Base-by-base conservation (phyloP, 2,329 filamentous ascomycete genomes). In the Penicillium capsulatum region DNA sequence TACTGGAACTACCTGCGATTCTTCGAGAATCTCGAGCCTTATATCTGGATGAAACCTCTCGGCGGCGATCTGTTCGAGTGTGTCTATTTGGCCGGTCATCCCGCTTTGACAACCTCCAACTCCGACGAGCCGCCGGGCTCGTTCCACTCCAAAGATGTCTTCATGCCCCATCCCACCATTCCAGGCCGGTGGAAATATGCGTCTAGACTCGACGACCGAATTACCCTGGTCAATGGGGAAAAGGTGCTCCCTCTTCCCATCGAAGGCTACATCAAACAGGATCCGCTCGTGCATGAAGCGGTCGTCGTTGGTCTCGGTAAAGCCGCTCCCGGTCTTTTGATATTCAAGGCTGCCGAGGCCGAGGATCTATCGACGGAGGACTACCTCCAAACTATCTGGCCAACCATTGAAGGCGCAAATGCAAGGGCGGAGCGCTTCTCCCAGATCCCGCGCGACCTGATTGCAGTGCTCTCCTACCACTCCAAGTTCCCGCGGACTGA, bases 401-500 rank as follows among this genome's bases (percentile, higher is more conserved):
- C 66, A 0, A 47, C 51, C 1, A 47, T 73, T 8, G 53, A 65
- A 27, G 44, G 56, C 2, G 68, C 68, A 16, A 73, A 73, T 40
- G 40, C 42, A 2, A 54, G 59, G 2, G 62, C 68, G 3, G 69
- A 72, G 30, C 58, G 60, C n/a, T 69, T 70, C 41, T 66, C 68
- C 1, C 68, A 68, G 28, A 65, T 73, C 11, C 58, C 68, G 1
- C 57, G 57, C n/a, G 68, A 70, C 15, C 65, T 69, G 57, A 53
- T 72, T 15, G 49, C 53, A 6, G 47, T 63, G 2, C 38, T 72
- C 3, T 55, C 62, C 2, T 42, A 42, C 5, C 62, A 64, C 11
- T 50, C 59, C 0, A 50, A 63, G 0, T 76, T 70, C 32, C 73
- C 75, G 0, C 57, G 61, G 2, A 78, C 75, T 0, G 76, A 78